phyloP scores from a whole-genome alignment of 306 rosid species.

The Crataegus laevigata region DNA sequence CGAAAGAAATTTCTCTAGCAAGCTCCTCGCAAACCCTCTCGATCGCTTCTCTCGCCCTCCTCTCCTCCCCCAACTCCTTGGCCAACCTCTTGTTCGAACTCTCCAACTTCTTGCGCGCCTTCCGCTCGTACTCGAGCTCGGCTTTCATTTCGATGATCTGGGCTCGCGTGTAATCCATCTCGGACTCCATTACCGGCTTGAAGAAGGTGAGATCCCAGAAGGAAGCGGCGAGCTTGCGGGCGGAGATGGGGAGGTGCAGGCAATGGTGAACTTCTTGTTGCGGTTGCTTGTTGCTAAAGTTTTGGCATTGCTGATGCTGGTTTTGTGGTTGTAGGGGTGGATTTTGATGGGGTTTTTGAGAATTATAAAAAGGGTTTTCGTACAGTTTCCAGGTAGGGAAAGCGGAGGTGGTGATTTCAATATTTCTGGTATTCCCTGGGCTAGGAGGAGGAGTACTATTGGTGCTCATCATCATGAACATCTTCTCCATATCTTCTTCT shows the following conservation, averaged over 20 bases:
- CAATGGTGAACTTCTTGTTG: conserved; percentile 1
- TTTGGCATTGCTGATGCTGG: conserved; percentile 7
- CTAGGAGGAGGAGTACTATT: background rate
- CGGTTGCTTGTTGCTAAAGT: background rate
- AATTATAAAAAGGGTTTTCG: conserved; percentile 49
- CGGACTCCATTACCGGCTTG: conserved; percentile 28
- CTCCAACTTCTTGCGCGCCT: conserved; percentile 35
- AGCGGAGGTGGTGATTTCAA: conserved; percentile 26
- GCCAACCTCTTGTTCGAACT: conserved; percentile 25
- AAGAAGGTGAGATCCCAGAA: conserved; percentile 36
- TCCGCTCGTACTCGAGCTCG: conserved; percentile 36
- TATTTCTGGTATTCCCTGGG: conserved; percentile 21
- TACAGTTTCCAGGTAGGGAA: conserved; percentile 53
- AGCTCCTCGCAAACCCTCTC: conserved; percentile 39
- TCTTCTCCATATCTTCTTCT: conserved; percentile 27
- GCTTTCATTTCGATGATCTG: conserved; percentile 36
- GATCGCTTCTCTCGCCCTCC: conserved; percentile 34
- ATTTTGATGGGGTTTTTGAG: conserved; percentile 7
- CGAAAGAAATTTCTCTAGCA: conserved; percentile 25
- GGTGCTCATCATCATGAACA: conserved; percentile 35
- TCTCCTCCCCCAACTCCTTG: conserved; percentile 30
- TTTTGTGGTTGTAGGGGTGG: background rate
- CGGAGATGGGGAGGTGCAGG: conserved; percentile 30
- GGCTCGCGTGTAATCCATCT: conserved; percentile 28
- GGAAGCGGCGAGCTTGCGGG: conserved; percentile 33